Conservation (phyloP, 805 yeast genomes). For the Danielia reshetovae region DNA sequence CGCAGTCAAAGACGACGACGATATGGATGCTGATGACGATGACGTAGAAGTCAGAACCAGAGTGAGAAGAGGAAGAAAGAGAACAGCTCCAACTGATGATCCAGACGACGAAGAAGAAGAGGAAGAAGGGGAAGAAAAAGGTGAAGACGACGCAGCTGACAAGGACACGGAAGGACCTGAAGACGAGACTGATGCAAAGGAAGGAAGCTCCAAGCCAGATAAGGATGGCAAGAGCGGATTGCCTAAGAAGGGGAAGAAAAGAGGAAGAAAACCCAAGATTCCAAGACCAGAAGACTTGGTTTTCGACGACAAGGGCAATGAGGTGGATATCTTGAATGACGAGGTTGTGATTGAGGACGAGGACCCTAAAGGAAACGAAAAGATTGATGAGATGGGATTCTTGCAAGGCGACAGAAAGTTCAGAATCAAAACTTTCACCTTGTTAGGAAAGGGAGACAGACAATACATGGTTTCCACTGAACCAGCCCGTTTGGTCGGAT, state of each 20-base stretch:
- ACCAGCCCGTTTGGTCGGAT: constrained; percentile 93
- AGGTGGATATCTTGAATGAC: constrained; percentile 61
- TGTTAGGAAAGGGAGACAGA: constrained; percentile 62
- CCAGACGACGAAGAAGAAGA: constrained; percentile 13
- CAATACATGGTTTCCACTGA: constrained; percentile 91
- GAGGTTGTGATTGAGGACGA: constrained; percentile 68
- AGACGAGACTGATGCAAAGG: constrained; percentile 4
- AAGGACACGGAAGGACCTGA: constrained; percentile 3
- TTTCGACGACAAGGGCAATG: constrained; percentile 66
- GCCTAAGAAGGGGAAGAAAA: constrained; percentile 25
- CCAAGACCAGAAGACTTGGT: constrained; percentile 37
- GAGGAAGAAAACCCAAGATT: constrained; percentile 38
- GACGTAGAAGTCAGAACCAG: constrained; percentile 14
- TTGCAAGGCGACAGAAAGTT: constrained; percentile 70
- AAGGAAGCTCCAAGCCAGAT: constrained; percentile 4
- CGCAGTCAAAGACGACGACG: constrained; percentile 14
- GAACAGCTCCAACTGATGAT: constrained; percentile 14
- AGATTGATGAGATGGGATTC: constrained; percentile 65
- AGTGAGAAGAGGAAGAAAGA: constrained; percentile 11
- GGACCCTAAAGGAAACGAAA: constrained; percentile 75
- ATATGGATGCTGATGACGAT: constrained; percentile 7
- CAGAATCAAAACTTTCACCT: constrained; percentile 65
- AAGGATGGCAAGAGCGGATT: constrained; percentile 13
- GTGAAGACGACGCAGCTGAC: constrained; percentile 3
- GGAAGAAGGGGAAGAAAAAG: background rate